Percentiles rank a stretch among this genome's conserved stretches.
Conservation (phyloP, 2,329 filamentous ascomycete genomes). For the Trichoderma sp. region DNA sequence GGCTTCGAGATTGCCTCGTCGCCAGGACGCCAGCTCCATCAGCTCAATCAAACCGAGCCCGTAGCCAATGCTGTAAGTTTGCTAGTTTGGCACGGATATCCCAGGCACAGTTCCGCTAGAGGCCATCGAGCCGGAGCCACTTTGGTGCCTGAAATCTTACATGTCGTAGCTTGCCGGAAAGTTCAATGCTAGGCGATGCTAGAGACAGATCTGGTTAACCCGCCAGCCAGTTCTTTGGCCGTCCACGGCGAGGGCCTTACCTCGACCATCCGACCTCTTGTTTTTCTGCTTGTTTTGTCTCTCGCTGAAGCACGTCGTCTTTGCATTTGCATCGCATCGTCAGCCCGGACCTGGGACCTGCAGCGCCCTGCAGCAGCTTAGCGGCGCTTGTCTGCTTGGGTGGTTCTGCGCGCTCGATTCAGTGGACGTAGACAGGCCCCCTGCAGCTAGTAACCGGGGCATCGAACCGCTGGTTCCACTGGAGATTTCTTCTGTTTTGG, state of each 20-base stretch:
- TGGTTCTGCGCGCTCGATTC: background rate
- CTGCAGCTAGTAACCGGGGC: constrained; percentile 10
- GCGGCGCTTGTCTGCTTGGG: constrained; percentile 16
- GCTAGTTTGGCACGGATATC: background rate
- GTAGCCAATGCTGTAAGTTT: background rate
- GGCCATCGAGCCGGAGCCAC: background rate
- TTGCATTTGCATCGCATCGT: background rate
- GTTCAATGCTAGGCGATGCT: constrained; percentile 14
- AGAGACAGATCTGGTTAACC: constrained; percentile 15
- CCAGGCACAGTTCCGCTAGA: constrained; percentile 10
- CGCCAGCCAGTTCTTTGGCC: background rate
- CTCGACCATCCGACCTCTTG: background rate
- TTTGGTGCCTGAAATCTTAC: constrained; percentile 14
- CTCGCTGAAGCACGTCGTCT: background rate
- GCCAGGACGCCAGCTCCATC: background rate
- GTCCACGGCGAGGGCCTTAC: constrained; percentile 8
- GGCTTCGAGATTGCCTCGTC: background rate
- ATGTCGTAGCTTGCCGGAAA: background rate
- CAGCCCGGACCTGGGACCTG: constrained; percentile 3
- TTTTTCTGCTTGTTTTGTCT: background rate
- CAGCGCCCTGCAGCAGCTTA: constrained; percentile 14
- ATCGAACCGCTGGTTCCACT: background rate
- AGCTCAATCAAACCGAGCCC: too few species aligned
- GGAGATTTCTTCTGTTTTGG: background rate
- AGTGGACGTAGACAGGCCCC: background rate